Base-by-base conservation (phyloP, 305 asterid genomes). In the Vinca major region DNA sequence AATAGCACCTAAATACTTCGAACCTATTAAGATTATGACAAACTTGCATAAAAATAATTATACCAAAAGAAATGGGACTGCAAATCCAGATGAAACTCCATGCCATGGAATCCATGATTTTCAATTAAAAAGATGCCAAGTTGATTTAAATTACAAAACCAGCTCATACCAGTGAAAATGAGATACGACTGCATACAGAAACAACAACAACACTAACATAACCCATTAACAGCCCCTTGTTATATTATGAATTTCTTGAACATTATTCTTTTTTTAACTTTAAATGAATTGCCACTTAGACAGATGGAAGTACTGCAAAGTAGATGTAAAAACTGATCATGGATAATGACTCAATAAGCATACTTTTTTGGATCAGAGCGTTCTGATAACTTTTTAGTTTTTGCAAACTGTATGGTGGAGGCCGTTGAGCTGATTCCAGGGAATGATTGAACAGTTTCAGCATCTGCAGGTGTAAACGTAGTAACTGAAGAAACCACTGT, bases 321-420 rank as follows among this genome's bases (percentile, higher is more conserved):
- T 7, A 21, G 17, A 44, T 26, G 33, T 51, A 56, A 73, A 57
- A 60, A 55, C 26, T 39, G 21, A 69, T 10, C 52, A 66, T 10
- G 16, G 45, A 71, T 51, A 74, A 45, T 41, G 62, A 45, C 63
- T 55, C 8, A 53, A 62, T 63, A 66, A 53, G 81, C 95, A 79
- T 85, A 91, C 99, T 82, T 91, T 83, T 94, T 86, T 67, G 97
- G 91, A 69, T 91, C 98, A 66, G 96, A 82, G 62, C 94, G 97
- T 80, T 91, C 74, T 69, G 98, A 89, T 81, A 91, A 80, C 84
- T 91, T 94, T 74, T 98, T 81, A 39, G 97, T 81, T 81, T 94
- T 94, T 10, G 98, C 95, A 81, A 88, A 91, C 79, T 91, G 98
- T 56, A 89, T 69, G n/a, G 96, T 83, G 36, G 91, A 86, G 66